phyloP scores from a whole-genome alignment of 1,284 basidiomycete genomes.

The Sanguinoderma infundibulare region DNA sequence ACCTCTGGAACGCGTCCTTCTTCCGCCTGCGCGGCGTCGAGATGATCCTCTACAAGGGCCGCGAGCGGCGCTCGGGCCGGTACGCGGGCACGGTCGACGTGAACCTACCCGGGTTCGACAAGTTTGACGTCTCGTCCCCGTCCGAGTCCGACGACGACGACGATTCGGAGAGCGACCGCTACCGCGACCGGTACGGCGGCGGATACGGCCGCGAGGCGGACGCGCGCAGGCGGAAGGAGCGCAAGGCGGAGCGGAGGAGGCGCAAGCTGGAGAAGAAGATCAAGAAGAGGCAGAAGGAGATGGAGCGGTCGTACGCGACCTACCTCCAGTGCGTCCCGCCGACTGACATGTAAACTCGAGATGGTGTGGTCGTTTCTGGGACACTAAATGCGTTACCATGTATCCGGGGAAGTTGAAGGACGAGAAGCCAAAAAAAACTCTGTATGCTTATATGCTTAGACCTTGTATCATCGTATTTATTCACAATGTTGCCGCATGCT shows the following conservation, averaged over 20 bases:
- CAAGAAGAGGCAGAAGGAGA: constrained; percentile 58
- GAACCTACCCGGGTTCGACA: constrained; percentile 52
- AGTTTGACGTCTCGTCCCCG: constrained; percentile 39
- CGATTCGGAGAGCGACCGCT: constrained; percentile 44
- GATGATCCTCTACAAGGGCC: constrained; percentile 75
- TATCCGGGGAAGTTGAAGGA: background rate
- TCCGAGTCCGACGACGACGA: constrained; percentile 39
- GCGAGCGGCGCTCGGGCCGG: constrained; percentile 70
- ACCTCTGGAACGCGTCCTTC: constrained; percentile 78
- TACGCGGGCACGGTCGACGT: constrained; percentile 56
- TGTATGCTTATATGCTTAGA: background rate
- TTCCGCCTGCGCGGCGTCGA: constrained; percentile 74
- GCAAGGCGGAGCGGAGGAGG: constrained; percentile 41
- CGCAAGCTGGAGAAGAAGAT: constrained; percentile 66
- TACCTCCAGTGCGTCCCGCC: constrained; percentile 56
- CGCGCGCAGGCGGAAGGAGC: constrained; percentile 49
- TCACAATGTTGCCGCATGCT: background rate
- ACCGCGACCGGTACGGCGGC: constrained; percentile 42
- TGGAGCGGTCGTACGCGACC: constrained; percentile 62
- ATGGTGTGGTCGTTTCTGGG: background rate
- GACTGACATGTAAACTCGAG: background rate
- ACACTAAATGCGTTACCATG: background rate
- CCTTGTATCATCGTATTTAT: background rate
- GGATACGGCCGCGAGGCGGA: constrained; percentile 44
- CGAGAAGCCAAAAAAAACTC: background rate